Evolutionary conservation across 2,329 filamentous ascomycete genomes (phyloP).

Genomic region (Geosmithia morbida): DNA sequence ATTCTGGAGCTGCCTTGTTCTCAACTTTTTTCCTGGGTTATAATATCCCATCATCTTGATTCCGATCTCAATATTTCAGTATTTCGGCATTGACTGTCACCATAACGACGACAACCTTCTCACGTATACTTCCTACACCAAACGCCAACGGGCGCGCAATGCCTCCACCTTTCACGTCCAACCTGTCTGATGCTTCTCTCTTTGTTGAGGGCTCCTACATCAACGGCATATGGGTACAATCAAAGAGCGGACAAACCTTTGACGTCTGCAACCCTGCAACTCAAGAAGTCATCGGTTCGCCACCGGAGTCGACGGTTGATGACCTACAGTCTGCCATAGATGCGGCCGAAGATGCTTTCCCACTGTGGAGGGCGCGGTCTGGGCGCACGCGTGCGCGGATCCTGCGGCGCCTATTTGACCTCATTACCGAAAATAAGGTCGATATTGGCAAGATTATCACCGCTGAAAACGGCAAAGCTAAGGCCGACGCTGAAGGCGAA

Average conservation of each 20-base stretch:
- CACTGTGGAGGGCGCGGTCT: neutral
- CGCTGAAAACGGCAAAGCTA: conserved; percentile 52
- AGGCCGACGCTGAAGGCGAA: conserved; percentile 44
- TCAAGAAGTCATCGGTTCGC: neutral
- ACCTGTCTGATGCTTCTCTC: conserved; percentile 34
- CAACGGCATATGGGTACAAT: conserved; percentile 58
- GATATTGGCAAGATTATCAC: conserved; percentile 1
- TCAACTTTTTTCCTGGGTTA: too few species aligned
- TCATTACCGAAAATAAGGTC: neutral
- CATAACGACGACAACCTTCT: neutral
- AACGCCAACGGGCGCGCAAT: neutral
- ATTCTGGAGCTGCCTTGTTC: too few species aligned
- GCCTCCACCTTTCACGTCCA: neutral
- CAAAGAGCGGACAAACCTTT: conserved; percentile 11
- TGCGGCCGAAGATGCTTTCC: conserved; percentile 2
- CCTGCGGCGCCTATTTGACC: neutral
- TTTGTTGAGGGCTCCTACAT: conserved; percentile 48
- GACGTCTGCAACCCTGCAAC: conserved; percentile 2
- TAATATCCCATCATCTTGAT: too few species aligned
- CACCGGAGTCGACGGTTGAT: neutral
- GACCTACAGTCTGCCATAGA: neutral
- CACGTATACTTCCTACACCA: neutral
- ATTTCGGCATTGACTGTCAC: too few species aligned
- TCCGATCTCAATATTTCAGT: too few species aligned
- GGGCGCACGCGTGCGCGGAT: neutral